Base-by-base conservation (phyloP, 768 basidiomycete species). In the Tricholoma bakamatsutake region DNA sequence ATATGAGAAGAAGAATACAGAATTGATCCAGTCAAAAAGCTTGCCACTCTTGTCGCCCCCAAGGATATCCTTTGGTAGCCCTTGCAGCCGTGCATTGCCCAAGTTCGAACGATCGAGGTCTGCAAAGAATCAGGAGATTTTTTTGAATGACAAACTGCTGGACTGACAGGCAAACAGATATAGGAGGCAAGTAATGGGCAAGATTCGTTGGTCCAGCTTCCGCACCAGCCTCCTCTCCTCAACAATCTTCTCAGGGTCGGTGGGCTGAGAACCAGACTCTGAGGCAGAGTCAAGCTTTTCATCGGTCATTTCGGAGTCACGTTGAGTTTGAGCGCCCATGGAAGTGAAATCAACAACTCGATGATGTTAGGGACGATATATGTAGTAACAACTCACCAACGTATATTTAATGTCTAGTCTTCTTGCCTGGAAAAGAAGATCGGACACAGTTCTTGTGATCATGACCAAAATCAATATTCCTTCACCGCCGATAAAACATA, bases 1-100 rank as follows among this genome's bases (percentile, higher is more conserved):
- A 66, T 90, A 91, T 59, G 90, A 82, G 69, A 91, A 82, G 70
- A 85, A 91, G 71, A 91, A 92, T 7, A 78, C 76, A 1, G 88
- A 85, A 55, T 84, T 87, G 43, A 88, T 69, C 88, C 87, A 90
- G 64, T 88, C 88, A 63, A 88, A 90, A n/a, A 83, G 72, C 21
- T 75, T 59, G 1, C 89, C 88, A 0, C 81, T 83, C 8, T 79
- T 78, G 62, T 90, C 89, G 6, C 88, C 87, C 11, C 76, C 77
- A 11, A 91, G 80, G 11, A 74, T 70, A 57, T 90, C 86, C 37
- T 80, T 65, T 3, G 84, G 79, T 11, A 92, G 69, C 10, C 87
- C 84, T 69, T 87, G 87, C 37, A 90, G 72, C 50, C 88, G 79
- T 47, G 90, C 90, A 64, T 92, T 91, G 13, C 89, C 90, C 40